These are phyloP conservation scores for Sherardia arvensis DNA, from an alignment of 257 asterid species.

Conservation along the genomic window DNA sequence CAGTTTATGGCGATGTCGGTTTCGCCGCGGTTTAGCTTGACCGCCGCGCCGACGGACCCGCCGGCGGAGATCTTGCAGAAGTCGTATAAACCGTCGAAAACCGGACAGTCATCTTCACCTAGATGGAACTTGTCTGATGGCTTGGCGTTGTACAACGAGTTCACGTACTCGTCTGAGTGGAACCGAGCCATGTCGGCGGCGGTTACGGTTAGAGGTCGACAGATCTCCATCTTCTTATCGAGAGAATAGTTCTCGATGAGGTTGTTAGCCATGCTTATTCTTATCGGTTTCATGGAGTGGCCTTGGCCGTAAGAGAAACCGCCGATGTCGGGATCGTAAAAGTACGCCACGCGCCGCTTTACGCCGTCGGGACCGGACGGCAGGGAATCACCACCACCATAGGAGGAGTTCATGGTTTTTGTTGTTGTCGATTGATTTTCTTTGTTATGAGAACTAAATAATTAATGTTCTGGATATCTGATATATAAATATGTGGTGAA, in stretches of 20 bases:
- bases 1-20: constrained; percentile 84
- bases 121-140: constrained; percentile 60
- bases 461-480: too few species aligned
- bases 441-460: too few species aligned
- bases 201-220: constrained; percentile 48
- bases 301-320: constrained; percentile 62
- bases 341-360: constrained; percentile 71
- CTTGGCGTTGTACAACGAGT: constrained; percentile 42
- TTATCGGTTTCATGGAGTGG: constrained; percentile 81
- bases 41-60: constrained; percentile 81
- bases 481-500: background rate
- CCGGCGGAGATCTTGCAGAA: constrained; percentile 77
- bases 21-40: constrained; percentile 49
- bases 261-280: constrained; percentile 71
- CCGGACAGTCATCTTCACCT: constrained; percentile 50
- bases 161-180: constrained; percentile 63
- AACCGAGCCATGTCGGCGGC: constrained; percentile 38
- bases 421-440: too few species aligned
- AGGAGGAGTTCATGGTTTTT: constrained; percentile 25
- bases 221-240: constrained; percentile 58
- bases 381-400: constrained; percentile 46
- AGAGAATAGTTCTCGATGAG: constrained; percentile 55
- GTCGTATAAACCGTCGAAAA: constrained; percentile 47
- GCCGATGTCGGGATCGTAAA: constrained; percentile 68
- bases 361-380: constrained; percentile 63